These are phyloP conservation scores for Maudiozyma bulderi DNA, from an alignment of 805 yeast species.

Conservation along the genomic window DNA sequence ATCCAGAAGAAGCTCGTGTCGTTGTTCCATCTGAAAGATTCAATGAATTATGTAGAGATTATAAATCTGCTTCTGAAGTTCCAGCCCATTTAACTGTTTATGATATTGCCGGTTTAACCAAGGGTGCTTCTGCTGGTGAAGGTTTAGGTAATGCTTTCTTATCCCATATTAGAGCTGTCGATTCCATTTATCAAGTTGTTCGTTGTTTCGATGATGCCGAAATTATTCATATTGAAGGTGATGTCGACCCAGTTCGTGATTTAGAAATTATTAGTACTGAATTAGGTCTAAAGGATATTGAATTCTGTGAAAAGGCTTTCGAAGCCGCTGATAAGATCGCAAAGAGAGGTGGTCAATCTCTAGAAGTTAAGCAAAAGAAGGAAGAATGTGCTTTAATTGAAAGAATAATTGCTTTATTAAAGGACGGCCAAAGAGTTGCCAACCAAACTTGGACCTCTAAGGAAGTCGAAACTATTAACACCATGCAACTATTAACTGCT, in stretches of 20 bases:
- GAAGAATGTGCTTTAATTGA: slow-evolving; percentile 72
- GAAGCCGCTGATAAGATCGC: slow-evolving; percentile 72
- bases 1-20: slow-evolving; percentile 96
- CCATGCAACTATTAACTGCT: slow-evolving; percentile 81
- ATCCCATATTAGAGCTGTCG: slow-evolving; percentile 94
- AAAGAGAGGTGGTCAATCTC: slow-evolving; percentile 79
- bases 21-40: slow-evolving; percentile 86
- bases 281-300: slow-evolving; percentile 92
- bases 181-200: slow-evolving; percentile 95
- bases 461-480: slow-evolving; percentile 85
- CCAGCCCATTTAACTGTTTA: slow-evolving; percentile 90
- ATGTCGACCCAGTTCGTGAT: slow-evolving; percentile 92
- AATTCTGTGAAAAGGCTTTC: slow-evolving; percentile 77
- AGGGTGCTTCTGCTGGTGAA: slow-evolving; percentile 94
- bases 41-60: slow-evolving; percentile 62
- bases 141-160: slow-evolving; percentile 97
- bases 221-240: slow-evolving; percentile 93
- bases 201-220: slow-evolving; percentile 97
- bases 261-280: slow-evolving; percentile 85
- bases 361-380: slow-evolving; percentile 82
- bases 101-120: slow-evolving; percentile 96
- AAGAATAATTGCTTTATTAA: slow-evolving; percentile 63
- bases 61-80: slow-evolving; percentile 75
- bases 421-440: slow-evolving; percentile 81
- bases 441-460: slow-evolving; percentile 80